Evolutionary conservation across 2,329 filamentous ascomycete genomes (phyloP), one percentile per base, ranked within the genome.

Genomic region (Aaosphaeria pasadenensis): DNA sequence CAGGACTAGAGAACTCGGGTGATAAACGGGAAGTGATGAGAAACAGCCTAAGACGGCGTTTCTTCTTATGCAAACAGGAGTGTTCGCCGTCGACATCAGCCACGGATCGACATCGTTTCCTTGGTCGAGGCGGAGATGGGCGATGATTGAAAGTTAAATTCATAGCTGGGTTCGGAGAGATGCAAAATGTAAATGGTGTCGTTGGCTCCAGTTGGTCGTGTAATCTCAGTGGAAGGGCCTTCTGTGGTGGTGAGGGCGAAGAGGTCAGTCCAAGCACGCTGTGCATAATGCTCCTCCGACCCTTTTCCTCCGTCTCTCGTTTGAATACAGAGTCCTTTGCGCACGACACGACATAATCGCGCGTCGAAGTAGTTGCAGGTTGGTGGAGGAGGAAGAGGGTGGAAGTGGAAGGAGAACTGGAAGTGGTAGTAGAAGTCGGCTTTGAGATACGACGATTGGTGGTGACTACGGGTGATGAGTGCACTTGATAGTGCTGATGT

Each of bases 1-100:
- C 83, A 0, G 86, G 86, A 30, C 81, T 75, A 0, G 85, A 88
- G 66, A 83, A 89, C 1, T 86, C 85, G 42, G 77, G 79, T 7
- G 85, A 88, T 1, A 89, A 80, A 6, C 85, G 79, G 17, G 85
- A 88, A 1, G 87, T 89, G 60, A 88, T 81, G 39, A 89, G 76
- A 42, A 69, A 64, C 2, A 82, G 72, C 1, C 84, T 77, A 4
- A 89, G 71, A 4, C 86, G 77, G 28, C 86, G 81, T 67, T 89
- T 89, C 74, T 90, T 89, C 55, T 70, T 70, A 36, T 66, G 56
- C 76, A 62, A 74, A 63, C 48, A 82, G 54, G 79, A 46, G 77
- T 82, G 59, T 29, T 73, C 68, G 30, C 69, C 68, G 43, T 86
- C 83, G 39, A 86, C 79, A 53, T 87, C 84, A 33, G 80, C 76